Conservation (phyloP, 176 grass and related monocot genomes). For the Luzula sylvatica region DNA sequence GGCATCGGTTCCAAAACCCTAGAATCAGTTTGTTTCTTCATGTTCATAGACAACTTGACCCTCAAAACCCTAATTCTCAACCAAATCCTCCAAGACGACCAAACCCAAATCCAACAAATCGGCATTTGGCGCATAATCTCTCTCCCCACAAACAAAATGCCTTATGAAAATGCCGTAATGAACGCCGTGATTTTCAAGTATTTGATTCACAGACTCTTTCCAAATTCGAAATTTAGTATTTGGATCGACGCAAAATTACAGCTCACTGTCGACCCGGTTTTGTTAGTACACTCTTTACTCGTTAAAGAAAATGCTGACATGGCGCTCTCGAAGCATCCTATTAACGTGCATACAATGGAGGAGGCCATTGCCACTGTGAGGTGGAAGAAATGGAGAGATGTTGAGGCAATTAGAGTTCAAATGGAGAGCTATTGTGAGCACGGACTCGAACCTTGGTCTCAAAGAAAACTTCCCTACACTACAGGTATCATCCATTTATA, state of each 20-base stretch:
- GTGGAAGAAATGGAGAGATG: conserved; percentile 71
- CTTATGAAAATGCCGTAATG: conserved; percentile 74
- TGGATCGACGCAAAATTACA: conserved; percentile 93
- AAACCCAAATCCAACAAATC: background rate
- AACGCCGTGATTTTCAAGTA: conserved; percentile 79
- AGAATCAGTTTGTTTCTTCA: conserved; percentile 60
- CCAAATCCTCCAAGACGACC: conserved; percentile 21
- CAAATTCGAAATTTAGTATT: conserved; percentile 62
- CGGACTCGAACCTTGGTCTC: conserved; percentile 79
- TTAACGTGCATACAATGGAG: conserved; percentile 79
- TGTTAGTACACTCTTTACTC: conserved; percentile 62
- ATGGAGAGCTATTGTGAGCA: conserved; percentile 80
- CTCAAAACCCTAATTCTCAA: conserved; percentile 26
- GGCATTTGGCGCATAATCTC: conserved; percentile 56
- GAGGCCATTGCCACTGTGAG: conserved; percentile 78
- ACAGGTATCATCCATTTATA: conserved; percentile 36
- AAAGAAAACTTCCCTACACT: conserved; percentile 57
- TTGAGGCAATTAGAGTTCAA: conserved; percentile 53
- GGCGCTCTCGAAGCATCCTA: conserved; percentile 67
- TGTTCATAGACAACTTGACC: conserved; percentile 65
- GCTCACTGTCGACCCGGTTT: conserved; percentile 75
- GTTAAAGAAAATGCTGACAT: conserved; percentile 31
- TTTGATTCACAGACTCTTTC: conserved; percentile 78
- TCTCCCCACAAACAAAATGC: conserved; percentile 27
- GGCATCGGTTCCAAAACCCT: conserved; percentile 44